These are phyloP conservation scores for Epichloe festucae DNA, from an alignment of 2,329 filamentous ascomycete genomes.

Conservation along the genomic window DNA sequence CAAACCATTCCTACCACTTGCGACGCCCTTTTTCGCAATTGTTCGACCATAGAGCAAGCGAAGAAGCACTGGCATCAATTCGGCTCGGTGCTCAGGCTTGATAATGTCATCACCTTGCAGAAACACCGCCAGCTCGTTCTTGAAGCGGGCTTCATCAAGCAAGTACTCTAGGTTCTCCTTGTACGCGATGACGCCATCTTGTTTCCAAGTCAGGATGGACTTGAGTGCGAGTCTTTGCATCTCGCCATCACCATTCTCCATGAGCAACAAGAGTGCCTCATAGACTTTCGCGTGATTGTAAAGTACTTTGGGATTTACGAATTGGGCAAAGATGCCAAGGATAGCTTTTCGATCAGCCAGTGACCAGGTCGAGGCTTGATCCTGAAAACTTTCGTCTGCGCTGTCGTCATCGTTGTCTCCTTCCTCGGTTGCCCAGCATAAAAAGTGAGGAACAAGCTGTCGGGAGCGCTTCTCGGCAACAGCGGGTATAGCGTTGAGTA, in stretches of 20 bases:
- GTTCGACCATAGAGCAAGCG: constrained; percentile 80
- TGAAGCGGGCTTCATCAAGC: constrained; percentile 81
- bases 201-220: constrained; percentile 81
- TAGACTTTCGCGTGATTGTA: constrained; percentile 69
- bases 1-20: constrained; percentile 67
- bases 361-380: constrained; percentile 43
- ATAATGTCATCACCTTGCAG: constrained; percentile 65
- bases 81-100: constrained; percentile 55
- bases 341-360: constrained; percentile 74
- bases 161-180: constrained; percentile 77
- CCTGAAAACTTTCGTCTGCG: constrained; percentile 22
- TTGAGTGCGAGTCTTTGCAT: constrained; percentile 78
- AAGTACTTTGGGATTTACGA: constrained; percentile 73
- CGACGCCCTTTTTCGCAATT: constrained; percentile 66
- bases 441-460: constrained; percentile 69
- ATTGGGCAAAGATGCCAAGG: constrained; percentile 69
- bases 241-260: constrained; percentile 81
- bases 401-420: constrained; percentile 24
- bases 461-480: constrained; percentile 80
- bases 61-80: constrained; percentile 75
- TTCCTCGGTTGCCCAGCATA: constrained; percentile 59
- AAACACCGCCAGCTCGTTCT: constrained; percentile 85
- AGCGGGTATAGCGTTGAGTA: constrained; percentile 59
- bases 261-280: constrained; percentile 56
- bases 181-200: constrained; percentile 60